Base-by-base conservation (phyloP, 495 filamentous ascomycete species). In the Clohesyomyces aquaticus region DNA sequence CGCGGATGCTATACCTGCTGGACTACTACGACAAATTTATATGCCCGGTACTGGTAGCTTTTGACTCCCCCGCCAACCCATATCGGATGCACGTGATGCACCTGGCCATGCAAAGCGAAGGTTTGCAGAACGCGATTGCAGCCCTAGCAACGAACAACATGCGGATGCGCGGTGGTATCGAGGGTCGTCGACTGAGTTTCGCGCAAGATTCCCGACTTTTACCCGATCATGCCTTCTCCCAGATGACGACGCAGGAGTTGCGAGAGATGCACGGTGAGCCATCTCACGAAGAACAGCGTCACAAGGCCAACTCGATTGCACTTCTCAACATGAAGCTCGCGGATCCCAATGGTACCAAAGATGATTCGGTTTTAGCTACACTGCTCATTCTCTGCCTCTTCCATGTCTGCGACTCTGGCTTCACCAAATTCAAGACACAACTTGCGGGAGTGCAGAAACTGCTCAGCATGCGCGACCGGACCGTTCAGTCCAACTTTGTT, bases 401-500 rank as follows among this genome's bases (percentile, higher is more conserved):
- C 72, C 90, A 96, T 67, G 90, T 94, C 75, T 96, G 91, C 66
- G 93, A 97, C 74, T 92, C 88, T 0, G 93, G 93, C 10, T 85
- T 96, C 53, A 90, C 89, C 2, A 90, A 93, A 70, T 97, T 96
- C 77, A 88, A 91, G 56, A 93, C 91, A 0, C 93, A 96, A 71
- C 93, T 98, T 68, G 91, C 91, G 0, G 93, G 93, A 1, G 93
- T 96, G 52, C 94, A 93, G 73, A 93, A 94, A 78, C 85, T 98
- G 50, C 84, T 97, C 11, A 83, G 87, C 11, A 86, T 98, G 77
- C 83, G 93, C 55, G 82, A 88, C 63, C 83, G 85, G 23, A 83
- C 82, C 27, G 74, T 82, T 18, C 79, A 86, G 42, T 83, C 86
- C 16, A 79, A 82, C 19, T 88, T 91, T 55, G 85, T 90, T 28